Evolutionary conservation across 2,329 filamentous ascomycete species (phyloP).

Genomic region (Stagonosporopsis cucurbitacearum): DNA sequence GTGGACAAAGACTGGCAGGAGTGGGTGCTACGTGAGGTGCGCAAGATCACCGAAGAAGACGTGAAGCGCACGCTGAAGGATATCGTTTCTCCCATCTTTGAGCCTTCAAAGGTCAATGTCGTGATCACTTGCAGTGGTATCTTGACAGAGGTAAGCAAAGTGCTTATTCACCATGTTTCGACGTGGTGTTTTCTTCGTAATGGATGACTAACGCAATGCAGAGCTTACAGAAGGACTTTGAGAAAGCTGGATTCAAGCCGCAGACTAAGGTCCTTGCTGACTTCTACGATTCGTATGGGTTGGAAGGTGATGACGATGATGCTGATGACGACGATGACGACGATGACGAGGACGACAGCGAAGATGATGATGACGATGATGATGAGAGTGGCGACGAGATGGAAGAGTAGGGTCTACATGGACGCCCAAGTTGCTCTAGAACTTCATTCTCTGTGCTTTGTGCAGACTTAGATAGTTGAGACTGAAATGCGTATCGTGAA

Average conservation of each 20-base stretch:
- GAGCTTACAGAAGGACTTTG: constrained; percentile 78
- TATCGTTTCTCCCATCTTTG: constrained; percentile 80
- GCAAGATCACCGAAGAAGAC: constrained; percentile 76
- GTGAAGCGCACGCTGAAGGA: constrained; percentile 76
- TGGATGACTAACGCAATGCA: constrained; percentile 46
- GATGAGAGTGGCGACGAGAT: constrained; percentile 47
- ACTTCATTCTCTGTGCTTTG: no score
- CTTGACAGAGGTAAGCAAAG: constrained; percentile 77
- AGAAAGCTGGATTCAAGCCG: constrained; percentile 77
- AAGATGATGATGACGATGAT: constrained; percentile 63
- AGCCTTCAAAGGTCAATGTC: constrained; percentile 79
- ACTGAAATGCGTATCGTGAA: no score
- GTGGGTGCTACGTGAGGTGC: constrained; percentile 76
- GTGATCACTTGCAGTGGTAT: constrained; percentile 87
- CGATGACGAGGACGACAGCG: constrained; percentile 59
- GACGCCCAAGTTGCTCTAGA: no score
- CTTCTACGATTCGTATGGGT: constrained; percentile 90
- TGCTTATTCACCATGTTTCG: not conserved
- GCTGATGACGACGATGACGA: constrained; percentile 65
- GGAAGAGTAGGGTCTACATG: constrained; percentile 25
- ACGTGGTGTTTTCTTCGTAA: no score
- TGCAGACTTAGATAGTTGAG: no score
- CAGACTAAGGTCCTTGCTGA: constrained; percentile 74
- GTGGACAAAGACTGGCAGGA: constrained; percentile 80
- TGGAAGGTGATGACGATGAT: constrained; percentile 68